phyloP scores from a whole-genome alignment of 805 yeast species.

The Candida bentonensis region DNA sequence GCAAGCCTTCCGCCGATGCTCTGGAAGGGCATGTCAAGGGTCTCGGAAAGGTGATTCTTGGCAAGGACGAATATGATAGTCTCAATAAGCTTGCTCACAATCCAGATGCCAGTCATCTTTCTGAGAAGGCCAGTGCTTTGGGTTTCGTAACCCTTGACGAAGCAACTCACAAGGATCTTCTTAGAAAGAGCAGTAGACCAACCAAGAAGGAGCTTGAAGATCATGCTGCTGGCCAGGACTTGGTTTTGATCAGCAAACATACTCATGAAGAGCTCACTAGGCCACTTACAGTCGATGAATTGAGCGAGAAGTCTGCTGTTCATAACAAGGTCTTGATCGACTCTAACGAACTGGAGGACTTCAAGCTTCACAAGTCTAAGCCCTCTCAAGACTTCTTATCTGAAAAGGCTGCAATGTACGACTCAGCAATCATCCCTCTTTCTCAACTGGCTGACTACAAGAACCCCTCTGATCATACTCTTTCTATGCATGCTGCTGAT shows the following conservation, averaged over 20 bases:
- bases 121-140: conserved; percentile 13
- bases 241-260: conserved; percentile 20
- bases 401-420: conserved; percentile 9
- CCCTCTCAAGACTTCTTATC: conserved; percentile 14
- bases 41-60: conserved; percentile 11
- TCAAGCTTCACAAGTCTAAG: conserved; percentile 2
- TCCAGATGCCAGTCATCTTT: conserved; percentile 18
- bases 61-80: conserved; percentile 10
- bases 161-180: conserved; percentile 11
- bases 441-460: not conserved
- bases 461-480: not conserved
- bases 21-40: conserved; percentile 15
- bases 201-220: conserved; percentile 19
- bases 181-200: conserved; percentile 13
- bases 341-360: conserved; percentile 2
- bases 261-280: conserved; percentile 15
- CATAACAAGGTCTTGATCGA: conserved; percentile 3
- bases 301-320: conserved; percentile 7
- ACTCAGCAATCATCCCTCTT: not conserved
- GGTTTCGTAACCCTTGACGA: conserved; percentile 19
- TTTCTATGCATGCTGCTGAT: not conserved
- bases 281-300: conserved; percentile 3
- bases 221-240: conserved; percentile 19
- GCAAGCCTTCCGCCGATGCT: conserved; percentile 20
- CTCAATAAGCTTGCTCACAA: conserved; percentile 11